Conservation (phyloP, 768 basidiomycete species). For the Suillus sp. region DNA sequence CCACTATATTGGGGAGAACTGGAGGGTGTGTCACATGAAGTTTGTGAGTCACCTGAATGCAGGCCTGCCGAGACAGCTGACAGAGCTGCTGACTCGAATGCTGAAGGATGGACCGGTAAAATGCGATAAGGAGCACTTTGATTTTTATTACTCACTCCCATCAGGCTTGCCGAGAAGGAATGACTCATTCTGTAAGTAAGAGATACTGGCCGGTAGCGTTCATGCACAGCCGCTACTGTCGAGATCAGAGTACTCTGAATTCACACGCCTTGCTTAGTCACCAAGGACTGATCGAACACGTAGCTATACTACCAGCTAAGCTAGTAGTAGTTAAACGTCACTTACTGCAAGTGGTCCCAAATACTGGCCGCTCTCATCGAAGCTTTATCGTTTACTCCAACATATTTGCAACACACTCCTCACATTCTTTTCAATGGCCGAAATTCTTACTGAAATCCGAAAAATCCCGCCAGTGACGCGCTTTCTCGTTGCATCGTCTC, state of each 20-base stretch:
- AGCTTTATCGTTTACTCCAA: not conserved
- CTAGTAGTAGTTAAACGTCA: not conserved
- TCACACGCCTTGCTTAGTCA: conserved; percentile 2
- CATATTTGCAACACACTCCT: not conserved
- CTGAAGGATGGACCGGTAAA: not conserved
- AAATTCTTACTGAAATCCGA: conserved; percentile 59
- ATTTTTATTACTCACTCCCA: not conserved
- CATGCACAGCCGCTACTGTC: too few species aligned
- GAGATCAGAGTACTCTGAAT: too few species aligned
- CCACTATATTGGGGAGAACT: not conserved
- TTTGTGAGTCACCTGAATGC: not conserved
- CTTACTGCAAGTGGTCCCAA: not conserved
- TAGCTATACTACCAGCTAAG: not conserved
- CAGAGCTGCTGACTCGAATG: not conserved
- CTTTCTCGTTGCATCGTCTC: conserved; percentile 59
- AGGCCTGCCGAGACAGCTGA: not conserved
- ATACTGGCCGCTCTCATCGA: not conserved
- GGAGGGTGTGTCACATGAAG: not conserved
- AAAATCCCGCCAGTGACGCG: conserved; percentile 88
- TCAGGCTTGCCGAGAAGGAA: not conserved
- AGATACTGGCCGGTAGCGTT: too few species aligned
- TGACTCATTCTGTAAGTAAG: not conserved
- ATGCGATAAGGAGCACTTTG: not conserved
- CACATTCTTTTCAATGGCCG: conserved; percentile 41
- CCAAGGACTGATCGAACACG: not conserved